These are phyloP conservation scores for Takakia lepidozioides DNA, from an alignment of 225 moss, liverwort and hornwort species.

Conservation along the genomic window DNA sequence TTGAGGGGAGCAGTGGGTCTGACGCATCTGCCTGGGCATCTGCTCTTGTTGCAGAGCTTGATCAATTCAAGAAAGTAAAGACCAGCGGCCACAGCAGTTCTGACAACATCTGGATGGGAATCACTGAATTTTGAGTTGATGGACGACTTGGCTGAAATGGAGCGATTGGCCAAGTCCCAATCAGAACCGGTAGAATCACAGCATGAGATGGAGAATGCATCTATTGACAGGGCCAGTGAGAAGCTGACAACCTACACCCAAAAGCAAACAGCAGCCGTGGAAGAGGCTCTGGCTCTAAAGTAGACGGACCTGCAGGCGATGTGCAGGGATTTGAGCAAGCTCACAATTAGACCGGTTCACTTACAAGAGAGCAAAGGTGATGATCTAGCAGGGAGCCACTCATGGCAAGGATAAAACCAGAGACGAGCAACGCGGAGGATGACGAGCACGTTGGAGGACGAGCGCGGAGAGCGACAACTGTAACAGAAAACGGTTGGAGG, in stretches of 20 bases:
- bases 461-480: too few species aligned
- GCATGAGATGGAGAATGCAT: slow-evolving; percentile 18
- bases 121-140: slow-evolving; percentile 60
- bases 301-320: slow-evolving; percentile 41
- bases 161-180: slow-evolving; percentile 57
- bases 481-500: too few species aligned
- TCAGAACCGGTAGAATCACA: slow-evolving; percentile 24
- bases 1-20: too few species aligned
- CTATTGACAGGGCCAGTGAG: slow-evolving; percentile 10
- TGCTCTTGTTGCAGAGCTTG: too few species aligned
- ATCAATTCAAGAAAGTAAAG: too few species aligned
- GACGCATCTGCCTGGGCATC: too few species aligned
- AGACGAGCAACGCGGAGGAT: too few species aligned
- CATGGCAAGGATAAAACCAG: too few species aligned
- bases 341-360: slow-evolving; percentile 33
- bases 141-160: slow-evolving; percentile 87
- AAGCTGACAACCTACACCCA: slow-evolving; percentile 10
- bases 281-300: slow-evolving; percentile 40
- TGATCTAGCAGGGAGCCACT: background rate
- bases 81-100: slow-evolving; percentile 7
- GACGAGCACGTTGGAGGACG: too few species aligned
- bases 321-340: slow-evolving; percentile 52
- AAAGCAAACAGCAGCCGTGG: slow-evolving; percentile 20
- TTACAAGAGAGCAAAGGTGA: slow-evolving; percentile 8
- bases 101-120: slow-evolving; percentile 17